phyloP scores from a whole-genome alignment of 2,329 filamentous ascomycete species.

The Orbilia quercus region DNA sequence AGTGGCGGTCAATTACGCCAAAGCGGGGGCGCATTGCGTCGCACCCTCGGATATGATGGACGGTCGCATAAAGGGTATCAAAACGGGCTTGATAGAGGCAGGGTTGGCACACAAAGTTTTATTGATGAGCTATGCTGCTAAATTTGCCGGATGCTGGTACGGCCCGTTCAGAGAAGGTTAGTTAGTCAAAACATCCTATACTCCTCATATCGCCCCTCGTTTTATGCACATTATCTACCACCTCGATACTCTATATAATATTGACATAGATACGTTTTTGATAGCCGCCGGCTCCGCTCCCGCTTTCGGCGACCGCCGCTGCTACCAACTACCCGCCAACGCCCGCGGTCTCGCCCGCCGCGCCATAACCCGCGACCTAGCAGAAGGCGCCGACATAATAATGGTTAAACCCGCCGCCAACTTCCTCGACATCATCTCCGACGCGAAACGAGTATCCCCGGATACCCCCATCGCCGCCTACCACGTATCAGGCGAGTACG shows the following conservation, averaged over 20 bases:
- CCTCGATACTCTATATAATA: too few relatives aligned
- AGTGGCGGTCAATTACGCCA: constrained; percentile 97
- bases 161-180: constrained; percentile 89
- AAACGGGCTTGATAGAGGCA: constrained; percentile 95
- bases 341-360: constrained; percentile 90
- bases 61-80: constrained; percentile 95
- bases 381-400: constrained; percentile 94
- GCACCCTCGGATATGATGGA: constrained; percentile 99
- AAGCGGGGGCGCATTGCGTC: constrained; percentile 94
- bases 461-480: constrained; percentile 95
- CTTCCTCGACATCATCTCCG: constrained; percentile 96
- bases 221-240: too few relatives aligned
- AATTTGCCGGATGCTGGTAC: constrained; percentile 96
- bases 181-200: too few relatives aligned
- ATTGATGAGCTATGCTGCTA: constrained; percentile 97
- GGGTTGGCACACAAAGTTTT: constrained; percentile 90
- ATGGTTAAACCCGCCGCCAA: constrained; percentile 98
- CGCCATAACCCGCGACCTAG: constrained; percentile 88
- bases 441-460: constrained; percentile 91
- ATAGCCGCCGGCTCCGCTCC: constrained; percentile 82
- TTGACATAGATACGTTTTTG: constrained; percentile 2
- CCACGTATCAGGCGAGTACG: constrained; percentile 95
- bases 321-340: constrained; percentile 95
- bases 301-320: constrained; percentile 91
- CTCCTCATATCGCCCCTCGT: too few relatives aligned